Conservation (phyloP, 345 rosid species). For the Camelina neglecta region DNA sequence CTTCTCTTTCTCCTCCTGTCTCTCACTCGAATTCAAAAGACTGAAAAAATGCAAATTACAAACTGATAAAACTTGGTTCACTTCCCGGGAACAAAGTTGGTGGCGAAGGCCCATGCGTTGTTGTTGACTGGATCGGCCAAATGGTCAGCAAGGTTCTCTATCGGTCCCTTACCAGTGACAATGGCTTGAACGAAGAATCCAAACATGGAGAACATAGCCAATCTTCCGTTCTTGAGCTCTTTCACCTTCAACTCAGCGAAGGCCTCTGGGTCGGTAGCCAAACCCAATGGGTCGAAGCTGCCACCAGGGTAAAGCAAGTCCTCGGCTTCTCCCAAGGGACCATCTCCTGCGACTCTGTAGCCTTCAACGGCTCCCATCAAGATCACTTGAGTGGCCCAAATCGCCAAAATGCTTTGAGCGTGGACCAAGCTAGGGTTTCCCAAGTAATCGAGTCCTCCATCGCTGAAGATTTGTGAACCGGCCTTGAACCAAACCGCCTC, state of each 20-base stretch:
- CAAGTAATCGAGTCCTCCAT: constrained; percentile 81
- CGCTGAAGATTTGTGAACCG: constrained; percentile 80
- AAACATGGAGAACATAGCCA: constrained; percentile 89
- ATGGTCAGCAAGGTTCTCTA: constrained; percentile 85
- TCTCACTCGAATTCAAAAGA: constrained; percentile 31
- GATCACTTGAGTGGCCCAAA: constrained; percentile 81
- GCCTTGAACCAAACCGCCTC: constrained; percentile 95
- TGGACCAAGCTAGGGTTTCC: constrained; percentile 86
- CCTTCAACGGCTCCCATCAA: constrained; percentile 91
- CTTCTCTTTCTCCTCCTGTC: constrained; percentile 17
- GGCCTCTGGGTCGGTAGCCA: constrained; percentile 82
- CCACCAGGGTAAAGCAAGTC: constrained; percentile 59
- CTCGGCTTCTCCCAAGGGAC: constrained; percentile 57
- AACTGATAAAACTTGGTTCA: constrained; percentile 50
- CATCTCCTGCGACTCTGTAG: constrained; percentile 66
- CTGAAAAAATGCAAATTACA: constrained; percentile 56
- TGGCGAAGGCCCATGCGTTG: constrained; percentile 91
- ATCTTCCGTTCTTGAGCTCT: constrained; percentile 81
- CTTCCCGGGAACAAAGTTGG: constrained; percentile 92
- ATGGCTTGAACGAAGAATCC: constrained; percentile 89
- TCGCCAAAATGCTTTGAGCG: constrained; percentile 82
- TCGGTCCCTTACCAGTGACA: constrained; percentile 80
- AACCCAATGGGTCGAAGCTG: constrained; percentile 58
- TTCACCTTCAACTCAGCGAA: constrained; percentile 83
- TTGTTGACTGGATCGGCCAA: constrained; percentile 83